Base-by-base conservation (phyloP, 2,329 filamentous ascomycete species). In the Clarireedia hainanense region DNA sequence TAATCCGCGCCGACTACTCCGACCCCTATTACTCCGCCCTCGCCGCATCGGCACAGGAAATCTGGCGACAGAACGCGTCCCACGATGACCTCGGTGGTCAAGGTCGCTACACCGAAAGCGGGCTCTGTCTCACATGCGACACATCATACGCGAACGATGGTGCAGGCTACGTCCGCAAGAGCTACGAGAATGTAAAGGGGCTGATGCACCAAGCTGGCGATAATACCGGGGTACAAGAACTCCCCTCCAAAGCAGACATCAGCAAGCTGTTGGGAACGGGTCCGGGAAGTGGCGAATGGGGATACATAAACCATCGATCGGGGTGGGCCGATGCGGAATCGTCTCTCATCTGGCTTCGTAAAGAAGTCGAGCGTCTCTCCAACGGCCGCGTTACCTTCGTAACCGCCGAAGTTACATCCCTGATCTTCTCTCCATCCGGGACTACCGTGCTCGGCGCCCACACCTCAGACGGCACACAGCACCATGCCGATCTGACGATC, bases 321-420 rank as follows among this genome's bases (percentile, higher is more conserved):
- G 90, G 90, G 5, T 95, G 90, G 90, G 89, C 86, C 2, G 80
- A 95, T 67, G 89, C 89, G 0, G 85, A 84, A 59, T 79, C 77
- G 47, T 81, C 78, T 14, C 88, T 92, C 83, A 70, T 75, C 46
- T 88, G 80, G 76, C 69, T 88, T 15, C 77, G 62, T 10, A 40
- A 45, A 9, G 50, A 63, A 45, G 64, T 65, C 20, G 61, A 64
- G 36, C 40, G 40, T 17, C 14, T 55, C 2, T 57, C 61, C 6
- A 67, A 66, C 1, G 65, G 68, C 5, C 61, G 64, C 1, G 78
- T 87, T 23, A 65, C 63, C 2, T 84, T 85, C 62, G 69, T 82
- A 27, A 74, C 75, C 49, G 81, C 74, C 6, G 65, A 69, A 56
- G 69, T 62, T 1, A 57, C 52, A 12, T 60, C 58, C 0, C 57